Conservation (phyloP, 2,329 filamentous ascomycete species). For the Sporothrix humicola region DNA sequence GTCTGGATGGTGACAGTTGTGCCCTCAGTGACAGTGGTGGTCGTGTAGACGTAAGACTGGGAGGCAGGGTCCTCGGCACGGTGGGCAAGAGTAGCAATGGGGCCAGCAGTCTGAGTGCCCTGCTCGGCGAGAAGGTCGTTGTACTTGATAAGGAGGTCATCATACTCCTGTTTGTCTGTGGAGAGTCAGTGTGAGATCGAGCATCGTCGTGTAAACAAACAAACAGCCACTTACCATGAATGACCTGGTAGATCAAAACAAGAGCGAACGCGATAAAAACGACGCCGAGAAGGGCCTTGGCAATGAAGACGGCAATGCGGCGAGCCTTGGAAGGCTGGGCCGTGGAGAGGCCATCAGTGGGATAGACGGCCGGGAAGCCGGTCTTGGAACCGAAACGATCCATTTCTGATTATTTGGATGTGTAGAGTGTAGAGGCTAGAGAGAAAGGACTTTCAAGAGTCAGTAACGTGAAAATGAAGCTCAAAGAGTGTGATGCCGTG, state of each 20-base stretch:
- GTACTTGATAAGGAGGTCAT: slow-evolving; percentile 35
- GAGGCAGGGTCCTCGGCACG: slow-evolving; percentile 23
- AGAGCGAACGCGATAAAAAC: slow-evolving; percentile 29
- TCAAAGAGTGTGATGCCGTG: slow-evolving; percentile 24
- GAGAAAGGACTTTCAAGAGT: neutral
- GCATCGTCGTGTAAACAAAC: neutral
- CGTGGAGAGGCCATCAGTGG: neutral
- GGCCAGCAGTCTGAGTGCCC: slow-evolving; percentile 31
- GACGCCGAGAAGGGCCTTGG: slow-evolving; percentile 18
- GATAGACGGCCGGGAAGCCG: slow-evolving; percentile 21
- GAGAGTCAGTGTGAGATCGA: neutral
- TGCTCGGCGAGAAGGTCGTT: slow-evolving; percentile 32
- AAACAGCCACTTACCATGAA: slow-evolving; percentile 24
- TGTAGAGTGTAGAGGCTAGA: neutral
- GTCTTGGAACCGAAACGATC: slow-evolving; percentile 21
- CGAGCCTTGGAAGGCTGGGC: neutral
- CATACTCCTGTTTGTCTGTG: slow-evolving; percentile 37
- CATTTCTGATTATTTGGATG: slow-evolving; percentile 30
- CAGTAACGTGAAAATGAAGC: neutral
- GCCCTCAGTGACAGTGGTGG: slow-evolving; percentile 36
- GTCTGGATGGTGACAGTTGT: slow-evolving; percentile 35
- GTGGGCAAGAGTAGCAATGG: slow-evolving; percentile 33
- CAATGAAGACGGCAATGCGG: neutral
- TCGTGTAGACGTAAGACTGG: slow-evolving; percentile 44
- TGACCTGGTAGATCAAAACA: slow-evolving; percentile 30